phyloP scores from a whole-genome alignment of 257 asterid genomes.

The Solanum pinnatisectum region DNA sequence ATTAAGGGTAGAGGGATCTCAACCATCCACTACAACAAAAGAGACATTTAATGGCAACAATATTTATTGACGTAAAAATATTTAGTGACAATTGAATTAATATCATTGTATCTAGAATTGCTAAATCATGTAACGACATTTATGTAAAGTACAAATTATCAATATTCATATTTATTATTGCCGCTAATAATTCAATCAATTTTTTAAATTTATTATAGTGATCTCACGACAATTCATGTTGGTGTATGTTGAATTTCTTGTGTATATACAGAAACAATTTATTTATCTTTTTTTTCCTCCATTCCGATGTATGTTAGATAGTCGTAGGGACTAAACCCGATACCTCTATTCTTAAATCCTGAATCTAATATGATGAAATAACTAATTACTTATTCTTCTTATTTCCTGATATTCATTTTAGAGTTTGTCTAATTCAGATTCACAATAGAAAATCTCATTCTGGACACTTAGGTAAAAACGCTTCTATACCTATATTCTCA shows the following conservation, averaged over 20 bases:
- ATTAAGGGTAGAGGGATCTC: not conserved
- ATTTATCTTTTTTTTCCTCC: not conserved
- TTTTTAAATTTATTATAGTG: too few relatives aligned
- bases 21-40: not conserved
- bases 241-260: not conserved
- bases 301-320: not conserved
- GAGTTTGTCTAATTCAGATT: not conserved
- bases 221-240: not conserved
- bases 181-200: not conserved
- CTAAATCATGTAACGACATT: not conserved
- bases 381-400: not conserved
- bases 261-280: not conserved
- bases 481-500: not conserved
- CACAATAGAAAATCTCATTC: not conserved
- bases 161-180: not conserved
- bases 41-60: not conserved
- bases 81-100: not conserved
- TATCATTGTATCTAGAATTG: not conserved
- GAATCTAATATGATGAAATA: not conserved
- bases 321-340: not conserved
- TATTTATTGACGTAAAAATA: not conserved
- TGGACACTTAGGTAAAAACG: not conserved
- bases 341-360: not conserved
- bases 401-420: not conserved
- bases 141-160: not conserved